Evolutionary conservation across 2,329 filamentous ascomycete genomes (phyloP), one percentile per base, ranked within the genome.

Genomic region (Cladorrhinum sp.): DNA sequence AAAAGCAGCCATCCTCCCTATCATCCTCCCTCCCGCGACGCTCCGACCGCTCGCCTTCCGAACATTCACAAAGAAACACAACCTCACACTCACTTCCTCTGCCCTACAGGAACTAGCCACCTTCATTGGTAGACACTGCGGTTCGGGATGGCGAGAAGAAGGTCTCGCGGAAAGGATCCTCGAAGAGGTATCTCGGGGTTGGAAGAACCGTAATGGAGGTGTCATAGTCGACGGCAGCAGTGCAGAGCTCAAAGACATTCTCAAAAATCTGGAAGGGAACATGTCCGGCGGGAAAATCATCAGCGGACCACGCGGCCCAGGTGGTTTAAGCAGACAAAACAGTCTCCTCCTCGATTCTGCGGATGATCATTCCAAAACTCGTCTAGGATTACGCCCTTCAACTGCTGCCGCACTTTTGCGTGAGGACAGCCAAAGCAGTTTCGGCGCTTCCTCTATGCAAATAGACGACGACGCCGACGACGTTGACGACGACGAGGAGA

Each of bases 21-120:
- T 99, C 60, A 81, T 96, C 36, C 86, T 99, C 3, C 93, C 93
- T 2, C 90, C 93, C 0, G 86, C 92, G 9, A 96, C 91, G 0
- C 79, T 99, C 45, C 84, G 96, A 64, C 93, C 95, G 2, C 81
- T 98, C 20, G 96, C 95, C 8, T 98, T 99, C 71, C 87, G 95
- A 51, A 96, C 91, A 0, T 96, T 99, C 67, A 99, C 95, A 1
- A 97, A 97, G 75, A 99, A 98, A 72, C 92, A 99, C 76, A 96
- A 93, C 68, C 80, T 99, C 59, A 98, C 93, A 0, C 85, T 99
- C 57, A 93, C 91, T 7, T 95, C 93, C 0, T 86, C 92, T 0
- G 92, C 95, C 0, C 79, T 99, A 4, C 88, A 93, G 73, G 85
- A 90, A 51, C 81, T 99, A 29, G 93, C 95, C 20, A 83, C 85